Base-by-base conservation (phyloP, 371 early-diverging fungal species). In the Mucor piriformis region DNA sequence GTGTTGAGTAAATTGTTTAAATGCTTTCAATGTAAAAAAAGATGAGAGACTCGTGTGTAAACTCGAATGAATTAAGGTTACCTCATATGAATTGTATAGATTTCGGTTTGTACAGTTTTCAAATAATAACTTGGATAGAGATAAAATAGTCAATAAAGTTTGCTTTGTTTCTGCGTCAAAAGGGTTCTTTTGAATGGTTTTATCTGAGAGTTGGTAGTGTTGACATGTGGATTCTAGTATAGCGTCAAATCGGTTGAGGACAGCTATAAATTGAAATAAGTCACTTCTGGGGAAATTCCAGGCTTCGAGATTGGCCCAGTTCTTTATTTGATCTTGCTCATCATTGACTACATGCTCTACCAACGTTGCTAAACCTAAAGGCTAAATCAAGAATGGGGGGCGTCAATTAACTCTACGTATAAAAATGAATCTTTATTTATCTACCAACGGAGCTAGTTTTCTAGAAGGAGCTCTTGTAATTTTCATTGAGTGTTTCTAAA, bases 31-130 rank as follows among this genome's bases (percentile, higher is more conserved):
- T n/a, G n/a, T n/a, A n/a, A n/a, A n/a, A n/a, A n/a, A n/a, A n/a
- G n/a, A n/a, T n/a, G n/a, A n/a, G n/a, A n/a, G n/a, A n/a, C n/a
- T n/a, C n/a, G n/a, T n/a, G n/a, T n/a, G n/a, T n/a, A n/a, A n/a
- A n/a, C n/a, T n/a, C n/a, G 84, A 24, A 23, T 10, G n/a, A 32
- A 13, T 7, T 2, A 35, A 93, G 74, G 64, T 59, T 77, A 93
- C 95, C 81, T 97, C 97, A 49, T 90, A 92, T 6, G 96, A 96
- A 50, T 86, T 90, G 72, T 96, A 98, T 24, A 97, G 74, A 63
- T 89, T 93, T 54, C 97, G 80, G 67, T 95, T 97, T 33, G 95
- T 92, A 67, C 96, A 95, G 63, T 91, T 91, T 63, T 98, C 98
- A 75, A 94, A 89, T 42, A 98, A 74, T 10, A 87, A 66, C 24